Evolutionary conservation across 2,329 filamentous ascomycete species (phyloP), one percentile per base, ranked within the genome.

Genomic region (Trichoderma arundinaceum): DNA sequence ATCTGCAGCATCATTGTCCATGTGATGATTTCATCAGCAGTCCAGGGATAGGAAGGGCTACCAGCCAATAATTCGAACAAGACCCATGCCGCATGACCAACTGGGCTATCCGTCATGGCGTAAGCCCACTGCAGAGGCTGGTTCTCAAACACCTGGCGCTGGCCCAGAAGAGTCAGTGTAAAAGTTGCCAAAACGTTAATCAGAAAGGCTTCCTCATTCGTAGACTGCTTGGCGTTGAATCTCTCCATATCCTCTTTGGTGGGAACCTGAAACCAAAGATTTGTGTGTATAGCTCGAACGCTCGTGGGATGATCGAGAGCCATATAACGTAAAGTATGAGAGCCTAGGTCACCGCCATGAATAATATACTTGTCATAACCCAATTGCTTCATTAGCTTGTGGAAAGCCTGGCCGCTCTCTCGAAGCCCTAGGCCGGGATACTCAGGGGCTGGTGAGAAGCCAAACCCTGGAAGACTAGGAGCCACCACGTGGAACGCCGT

Each of bases 271-370:
- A 43, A 43, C 53, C 53, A 56, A 15, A 56, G 22, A 28, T 43
- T 56, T 13, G 53, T 56, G 5, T 56, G 53, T 4, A 56, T 19
- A 17, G 53, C 53, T 56, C 53, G 38, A 43, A 56, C 38, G 8
- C 35, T 56, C 38, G 43, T 19, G 1, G 38, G 38, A 12, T 56
- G 38, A 4, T 56, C 38, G 1, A 32, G 15, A 15, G 53, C 53
- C 53, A 56, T 56, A 38, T 56, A 56, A 15, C 53, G 53, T 15
- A 41, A 9, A 38, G 53, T 56, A 19, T 56, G 53, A 32, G 53
- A 56, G 53, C 53, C 53, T 28, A 56, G 53, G 15, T 56, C 53
- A 7, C 53, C 53, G 2, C 53, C 53, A 43, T 56, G 53, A 15
- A 56, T 38, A n/a, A 56, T 28, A 7, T 56, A 56, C 19, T 56